phyloP scores from a whole-genome alignment of 1,139 yeast species.

The Geotrichum fermentans region DNA sequence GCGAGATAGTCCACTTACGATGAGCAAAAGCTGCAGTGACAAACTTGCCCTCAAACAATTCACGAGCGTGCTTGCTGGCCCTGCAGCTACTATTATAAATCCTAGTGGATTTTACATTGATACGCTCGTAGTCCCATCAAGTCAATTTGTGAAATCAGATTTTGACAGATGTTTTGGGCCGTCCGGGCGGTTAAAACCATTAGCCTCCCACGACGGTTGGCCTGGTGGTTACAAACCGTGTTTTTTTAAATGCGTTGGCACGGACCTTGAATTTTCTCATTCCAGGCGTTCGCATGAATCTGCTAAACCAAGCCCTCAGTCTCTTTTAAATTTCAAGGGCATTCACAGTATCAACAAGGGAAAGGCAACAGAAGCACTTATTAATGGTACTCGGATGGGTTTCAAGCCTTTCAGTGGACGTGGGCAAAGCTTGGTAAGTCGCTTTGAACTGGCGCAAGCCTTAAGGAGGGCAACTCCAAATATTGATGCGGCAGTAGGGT shows the following conservation, averaged over 20 bases:
- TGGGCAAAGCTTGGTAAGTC: conserved; percentile 28
- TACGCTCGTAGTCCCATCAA: conserved; percentile 51
- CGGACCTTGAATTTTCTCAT: conserved; percentile 10
- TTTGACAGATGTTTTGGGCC: conserved; percentile 43
- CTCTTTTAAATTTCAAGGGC: conserved; percentile 24
- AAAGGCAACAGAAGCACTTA: conserved; percentile 28
- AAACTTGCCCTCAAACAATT: conserved; percentile 64
- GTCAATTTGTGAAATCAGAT: conserved; percentile 36
- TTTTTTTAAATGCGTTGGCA: conserved; percentile 12
- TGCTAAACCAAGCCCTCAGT: conserved; percentile 27
- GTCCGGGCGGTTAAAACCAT: conserved; percentile 17
- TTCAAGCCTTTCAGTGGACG: conserved; percentile 29
- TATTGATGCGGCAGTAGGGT: not conserved
- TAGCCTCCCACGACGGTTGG: not conserved
- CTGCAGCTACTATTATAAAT: conserved; percentile 42
- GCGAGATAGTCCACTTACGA: conserved; percentile 61
- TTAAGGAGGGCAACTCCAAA: conserved; percentile 8
- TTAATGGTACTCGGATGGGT: conserved; percentile 37
- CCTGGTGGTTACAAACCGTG: conserved; percentile 4
- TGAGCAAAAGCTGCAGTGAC: conserved; percentile 85
- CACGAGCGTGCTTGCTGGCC: conserved; percentile 53
- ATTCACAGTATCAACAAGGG: not conserved
- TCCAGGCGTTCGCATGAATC: conserved; percentile 6
- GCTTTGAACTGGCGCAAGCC: conserved; percentile 21
- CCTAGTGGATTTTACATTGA: conserved; percentile 45